Evolutionary conservation across 2,329 filamentous ascomycete genomes (phyloP).

Genomic region (Exophiala lecanii-corni): DNA sequence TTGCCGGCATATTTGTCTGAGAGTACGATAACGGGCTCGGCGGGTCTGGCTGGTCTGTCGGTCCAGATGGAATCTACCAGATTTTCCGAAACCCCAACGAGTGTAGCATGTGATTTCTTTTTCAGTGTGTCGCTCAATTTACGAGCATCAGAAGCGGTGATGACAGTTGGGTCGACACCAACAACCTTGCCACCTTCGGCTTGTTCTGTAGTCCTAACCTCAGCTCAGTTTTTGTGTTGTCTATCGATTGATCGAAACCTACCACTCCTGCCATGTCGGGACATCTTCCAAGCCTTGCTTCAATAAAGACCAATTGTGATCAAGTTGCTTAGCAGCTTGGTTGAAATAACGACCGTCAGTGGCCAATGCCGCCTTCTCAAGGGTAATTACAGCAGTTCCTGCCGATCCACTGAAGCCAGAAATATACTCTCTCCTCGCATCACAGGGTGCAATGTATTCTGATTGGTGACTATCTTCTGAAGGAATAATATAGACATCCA

Average conservation of each 20-base stretch:
- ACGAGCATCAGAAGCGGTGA: slow-evolving; percentile 68
- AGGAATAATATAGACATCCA: slow-evolving; percentile 92
- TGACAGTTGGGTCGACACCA: slow-evolving; percentile 82
- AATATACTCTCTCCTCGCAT: slow-evolving; percentile 86
- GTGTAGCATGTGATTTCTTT: slow-evolving; percentile 73
- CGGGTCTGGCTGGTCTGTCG: slow-evolving; percentile 68
- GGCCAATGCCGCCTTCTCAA: slow-evolving; percentile 79
- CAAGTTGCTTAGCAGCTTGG: slow-evolving; percentile 85
- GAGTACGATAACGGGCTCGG: slow-evolving; percentile 69
- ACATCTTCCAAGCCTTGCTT: slow-evolving; percentile 93
- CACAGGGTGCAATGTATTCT: slow-evolving; percentile 96
- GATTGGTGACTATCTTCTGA: slow-evolving; percentile 97
- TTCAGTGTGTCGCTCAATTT: slow-evolving; percentile 82
- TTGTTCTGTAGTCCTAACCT: slow-evolving; percentile 64
- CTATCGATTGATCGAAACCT: slow-evolving; percentile 28
- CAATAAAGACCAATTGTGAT: slow-evolving; percentile 82
- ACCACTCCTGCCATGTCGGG: slow-evolving; percentile 97
- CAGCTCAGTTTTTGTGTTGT: slow-evolving; percentile 13
- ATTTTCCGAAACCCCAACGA: slow-evolving; percentile 74
- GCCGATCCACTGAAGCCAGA: slow-evolving; percentile 93
- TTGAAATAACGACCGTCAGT: slow-evolving; percentile 98
- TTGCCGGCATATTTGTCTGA: slow-evolving; percentile 74
- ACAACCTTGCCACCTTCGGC: slow-evolving; percentile 82
- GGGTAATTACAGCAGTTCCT: slow-evolving; percentile 83
- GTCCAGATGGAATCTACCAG: slow-evolving; percentile 88